These are phyloP conservation scores for Cryptococcus wingfieldii DNA, from an alignment of 1,284 basidiomycete species.

Conservation along the genomic window DNA sequence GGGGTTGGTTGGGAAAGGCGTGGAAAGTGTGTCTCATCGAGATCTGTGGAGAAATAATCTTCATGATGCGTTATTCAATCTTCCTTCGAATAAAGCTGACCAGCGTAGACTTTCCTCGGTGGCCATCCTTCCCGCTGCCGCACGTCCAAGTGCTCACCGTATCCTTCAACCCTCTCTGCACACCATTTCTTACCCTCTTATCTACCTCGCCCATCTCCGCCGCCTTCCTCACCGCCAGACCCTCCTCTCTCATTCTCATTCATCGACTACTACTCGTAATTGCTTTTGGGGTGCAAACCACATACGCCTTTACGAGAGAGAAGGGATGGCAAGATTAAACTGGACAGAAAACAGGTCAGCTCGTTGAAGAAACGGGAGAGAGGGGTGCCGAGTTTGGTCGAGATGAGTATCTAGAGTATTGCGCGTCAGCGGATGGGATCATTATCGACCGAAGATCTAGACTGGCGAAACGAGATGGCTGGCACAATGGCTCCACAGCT, in stretches of 20 bases:
- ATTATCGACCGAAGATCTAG: not conserved
- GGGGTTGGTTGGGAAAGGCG: constrained; percentile 1
- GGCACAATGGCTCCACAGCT: not conserved
- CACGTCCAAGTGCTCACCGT: constrained; percentile 10
- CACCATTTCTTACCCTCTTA: constrained; percentile 5
- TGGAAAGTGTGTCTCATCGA: constrained; percentile 1
- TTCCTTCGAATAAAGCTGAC: not conserved
- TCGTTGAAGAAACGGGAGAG: not conserved
- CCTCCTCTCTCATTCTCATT: not conserved
- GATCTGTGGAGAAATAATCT: constrained; percentile 14
- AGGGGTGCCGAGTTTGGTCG: not conserved
- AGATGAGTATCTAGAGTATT: not conserved
- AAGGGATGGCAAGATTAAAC: not conserved
- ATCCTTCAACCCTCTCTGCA: constrained; percentile 1
- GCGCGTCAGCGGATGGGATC: not conserved
- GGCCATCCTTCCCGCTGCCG: constrained; percentile 11
- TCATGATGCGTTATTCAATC: not conserved
- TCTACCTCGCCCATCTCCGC: too few species aligned
- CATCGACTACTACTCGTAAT: not conserved
- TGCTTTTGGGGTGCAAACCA: not conserved
- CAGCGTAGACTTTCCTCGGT: constrained; percentile 1
- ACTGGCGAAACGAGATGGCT: not conserved
- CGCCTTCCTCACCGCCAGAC: not conserved
- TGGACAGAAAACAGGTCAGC: not conserved
- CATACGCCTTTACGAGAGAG: not conserved